phyloP scores from a whole-genome alignment of 768 basidiomycete species.

The Calocybe gangraenosa region DNA sequence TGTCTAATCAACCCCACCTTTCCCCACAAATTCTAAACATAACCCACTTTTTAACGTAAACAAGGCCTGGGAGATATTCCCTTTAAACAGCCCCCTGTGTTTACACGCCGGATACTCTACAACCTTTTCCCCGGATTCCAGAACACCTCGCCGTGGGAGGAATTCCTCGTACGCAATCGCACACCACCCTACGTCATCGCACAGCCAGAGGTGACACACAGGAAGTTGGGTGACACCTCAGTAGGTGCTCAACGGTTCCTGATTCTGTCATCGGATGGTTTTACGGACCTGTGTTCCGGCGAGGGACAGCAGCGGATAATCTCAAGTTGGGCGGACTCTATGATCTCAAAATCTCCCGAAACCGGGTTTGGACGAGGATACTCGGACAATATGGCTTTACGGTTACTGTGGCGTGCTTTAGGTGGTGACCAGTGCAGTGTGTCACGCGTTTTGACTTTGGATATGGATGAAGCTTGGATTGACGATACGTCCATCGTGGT shows the following conservation, averaged over 20 bases:
- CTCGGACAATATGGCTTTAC: conserved; percentile 49
- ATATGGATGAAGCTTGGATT: conserved; percentile 63
- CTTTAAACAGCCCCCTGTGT: conserved; percentile 70
- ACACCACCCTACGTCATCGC: conserved; percentile 67
- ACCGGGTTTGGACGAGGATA: conserved; percentile 1
- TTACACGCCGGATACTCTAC: conserved; percentile 62
- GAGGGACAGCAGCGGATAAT: conserved; percentile 43
- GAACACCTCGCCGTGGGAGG: conserved; percentile 62
- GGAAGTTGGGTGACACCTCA: conserved; percentile 32
- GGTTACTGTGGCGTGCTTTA: conserved; percentile 51
- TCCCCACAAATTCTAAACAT: conserved; percentile 1
- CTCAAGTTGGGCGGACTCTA: conserved; percentile 46
- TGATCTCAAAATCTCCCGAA: conserved; percentile 25
- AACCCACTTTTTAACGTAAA: not conserved
- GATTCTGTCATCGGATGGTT: conserved; percentile 64
- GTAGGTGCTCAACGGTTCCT: conserved; percentile 43
- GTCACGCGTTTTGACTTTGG: conserved; percentile 56
- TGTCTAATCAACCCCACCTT: conserved; percentile 6
- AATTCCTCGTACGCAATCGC: conserved; percentile 55
- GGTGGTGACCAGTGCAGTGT: conserved; percentile 50
- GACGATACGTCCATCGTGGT: conserved; percentile 68
- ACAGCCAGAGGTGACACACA: conserved; percentile 60
- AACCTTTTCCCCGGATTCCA: conserved; percentile 61
- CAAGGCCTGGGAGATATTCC: conserved; percentile 69
- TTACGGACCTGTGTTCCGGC: conserved; percentile 53